phyloP scores from a whole-genome alignment of 257 asterid genomes.

The Voacanga thouarsii region DNA sequence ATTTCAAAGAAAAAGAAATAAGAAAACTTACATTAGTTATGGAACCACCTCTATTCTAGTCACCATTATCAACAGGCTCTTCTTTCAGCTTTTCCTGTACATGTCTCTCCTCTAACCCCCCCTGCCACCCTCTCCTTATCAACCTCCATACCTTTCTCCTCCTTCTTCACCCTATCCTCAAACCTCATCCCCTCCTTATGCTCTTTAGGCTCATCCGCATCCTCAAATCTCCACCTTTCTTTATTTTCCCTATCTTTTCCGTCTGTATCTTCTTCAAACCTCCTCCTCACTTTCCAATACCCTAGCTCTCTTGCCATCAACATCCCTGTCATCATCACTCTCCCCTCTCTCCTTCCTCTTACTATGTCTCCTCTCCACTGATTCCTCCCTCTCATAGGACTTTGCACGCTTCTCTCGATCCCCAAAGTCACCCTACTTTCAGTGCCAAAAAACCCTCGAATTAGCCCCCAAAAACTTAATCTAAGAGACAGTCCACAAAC shows the following conservation, averaged over 20 bases:
- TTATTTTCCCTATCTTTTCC: constrained; percentile 20
- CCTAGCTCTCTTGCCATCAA: constrained; percentile 55
- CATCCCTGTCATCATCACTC: constrained; percentile 47
- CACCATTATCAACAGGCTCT: constrained; percentile 27
- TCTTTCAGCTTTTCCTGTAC: constrained; percentile 30
- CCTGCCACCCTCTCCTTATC: constrained; percentile 17
- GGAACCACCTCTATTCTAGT: constrained; percentile 31
- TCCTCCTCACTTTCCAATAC: constrained; percentile 43
- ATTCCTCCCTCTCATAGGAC: constrained; percentile 49
- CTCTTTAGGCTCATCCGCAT: constrained; percentile 19
- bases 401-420: not conserved
- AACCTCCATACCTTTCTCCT: constrained; percentile 29
- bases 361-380: constrained; percentile 48
- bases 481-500: too few relatives aligned
- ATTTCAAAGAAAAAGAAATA: not conserved
- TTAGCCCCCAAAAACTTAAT: too few relatives aligned
- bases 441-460: too few relatives aligned
- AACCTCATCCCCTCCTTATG: constrained; percentile 39
- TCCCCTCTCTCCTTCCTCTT: constrained; percentile 75
- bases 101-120: constrained; percentile 22
- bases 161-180: constrained; percentile 53
- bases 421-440: too few relatives aligned
- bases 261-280: constrained; percentile 35
- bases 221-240: constrained; percentile 24
- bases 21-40: constrained; percentile 51